These are phyloP conservation scores for Erythrobasidium yunnanense DNA, from an alignment of 768 basidiomycete genomes.

Conservation along the genomic window DNA sequence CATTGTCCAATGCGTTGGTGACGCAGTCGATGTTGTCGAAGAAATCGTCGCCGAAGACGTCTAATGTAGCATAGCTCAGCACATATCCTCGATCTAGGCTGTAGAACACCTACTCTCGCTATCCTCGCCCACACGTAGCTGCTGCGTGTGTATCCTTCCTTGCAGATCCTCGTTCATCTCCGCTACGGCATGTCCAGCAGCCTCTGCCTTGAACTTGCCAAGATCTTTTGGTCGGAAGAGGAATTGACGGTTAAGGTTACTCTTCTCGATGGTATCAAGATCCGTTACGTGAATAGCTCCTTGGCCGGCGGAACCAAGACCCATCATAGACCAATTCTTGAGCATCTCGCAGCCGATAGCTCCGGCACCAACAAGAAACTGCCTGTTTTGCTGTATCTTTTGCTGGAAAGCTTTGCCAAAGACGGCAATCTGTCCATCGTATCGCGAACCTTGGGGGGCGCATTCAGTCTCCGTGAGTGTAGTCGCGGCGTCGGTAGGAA, in stretches of 20 bases:
- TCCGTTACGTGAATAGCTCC: slow-evolving; percentile 88
- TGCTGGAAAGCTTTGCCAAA: slow-evolving; percentile 88
- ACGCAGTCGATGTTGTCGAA: slow-evolving; percentile 81
- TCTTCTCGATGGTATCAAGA: slow-evolving; percentile 98
- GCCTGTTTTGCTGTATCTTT: slow-evolving; percentile 74
- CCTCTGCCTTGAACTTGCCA: slow-evolving; percentile 93
- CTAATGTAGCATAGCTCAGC: slow-evolving; percentile 44
- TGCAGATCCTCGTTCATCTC: slow-evolving; percentile 90
- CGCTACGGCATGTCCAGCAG: slow-evolving; percentile 75
- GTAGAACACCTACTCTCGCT: slow-evolving; percentile 65
- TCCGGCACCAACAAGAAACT: slow-evolving; percentile 97
- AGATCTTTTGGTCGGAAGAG: slow-evolving; percentile 91
- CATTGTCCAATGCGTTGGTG: slow-evolving; percentile 94
- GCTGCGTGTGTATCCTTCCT: slow-evolving; percentile 74
- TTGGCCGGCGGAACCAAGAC: slow-evolving; percentile 62
- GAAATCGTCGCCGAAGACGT: slow-evolving; percentile 76
- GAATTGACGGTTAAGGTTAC: slow-evolving; percentile 95
- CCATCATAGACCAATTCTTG: slow-evolving; percentile 99
- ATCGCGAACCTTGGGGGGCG: slow-evolving; percentile 67
- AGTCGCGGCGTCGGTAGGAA: slow-evolving; percentile 49
- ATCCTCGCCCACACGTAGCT: slow-evolving; percentile 82
- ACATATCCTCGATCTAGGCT: not conserved
- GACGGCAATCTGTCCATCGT: slow-evolving; percentile 90
- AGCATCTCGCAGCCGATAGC: slow-evolving; percentile 99
- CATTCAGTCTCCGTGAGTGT: slow-evolving; percentile 61